Evolutionary conservation across 768 basidiomycete species (phyloP).

Genomic region (Suillus clintonianus): DNA sequence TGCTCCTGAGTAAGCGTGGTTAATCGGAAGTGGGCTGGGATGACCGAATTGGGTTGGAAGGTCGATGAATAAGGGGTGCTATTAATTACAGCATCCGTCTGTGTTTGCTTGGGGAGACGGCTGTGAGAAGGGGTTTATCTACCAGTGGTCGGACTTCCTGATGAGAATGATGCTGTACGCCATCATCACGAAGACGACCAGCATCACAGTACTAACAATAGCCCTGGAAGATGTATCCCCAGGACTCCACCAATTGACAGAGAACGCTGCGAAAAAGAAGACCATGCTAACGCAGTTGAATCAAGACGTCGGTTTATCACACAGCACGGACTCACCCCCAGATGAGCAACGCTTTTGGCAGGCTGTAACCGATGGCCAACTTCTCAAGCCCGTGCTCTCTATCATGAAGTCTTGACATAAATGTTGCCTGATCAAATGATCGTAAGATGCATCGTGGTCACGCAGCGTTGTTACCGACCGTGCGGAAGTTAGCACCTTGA

Average conservation of each 20-base stretch:
- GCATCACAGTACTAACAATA: constrained; percentile 33
- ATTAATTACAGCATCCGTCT: neutral
- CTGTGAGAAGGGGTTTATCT: no score
- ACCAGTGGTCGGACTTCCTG: no score
- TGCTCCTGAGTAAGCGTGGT: no score
- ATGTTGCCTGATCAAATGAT: constrained; percentile 19
- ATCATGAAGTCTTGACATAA: constrained; percentile 19
- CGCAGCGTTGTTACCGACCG: constrained; percentile 24
- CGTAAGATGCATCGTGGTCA: constrained; percentile 6
- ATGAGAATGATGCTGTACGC: constrained; percentile 46
- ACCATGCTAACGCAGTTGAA: constrained; percentile 19
- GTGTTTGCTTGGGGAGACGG: no score
- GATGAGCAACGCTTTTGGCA: constrained; percentile 35
- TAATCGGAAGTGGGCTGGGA: neutral
- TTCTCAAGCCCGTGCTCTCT: constrained; percentile 24
- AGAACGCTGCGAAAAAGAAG: constrained; percentile 29
- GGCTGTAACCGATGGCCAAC: constrained; percentile 34
- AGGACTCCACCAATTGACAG: constrained; percentile 24
- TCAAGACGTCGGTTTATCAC: neutral
- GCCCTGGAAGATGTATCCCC: constrained; percentile 13
- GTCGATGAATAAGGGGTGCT: neutral
- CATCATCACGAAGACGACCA: constrained; percentile 34
- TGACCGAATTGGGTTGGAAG: no score
- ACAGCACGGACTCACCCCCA: constrained; percentile 25
- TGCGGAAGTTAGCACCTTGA: constrained; percentile 21